Percentiles rank a stretch among this genome's conserved stretches.
Evolutionary conservation across 2,329 filamentous ascomycete genomes (phyloP).

Genomic region (Pseudohalonectria lignicola): DNA sequence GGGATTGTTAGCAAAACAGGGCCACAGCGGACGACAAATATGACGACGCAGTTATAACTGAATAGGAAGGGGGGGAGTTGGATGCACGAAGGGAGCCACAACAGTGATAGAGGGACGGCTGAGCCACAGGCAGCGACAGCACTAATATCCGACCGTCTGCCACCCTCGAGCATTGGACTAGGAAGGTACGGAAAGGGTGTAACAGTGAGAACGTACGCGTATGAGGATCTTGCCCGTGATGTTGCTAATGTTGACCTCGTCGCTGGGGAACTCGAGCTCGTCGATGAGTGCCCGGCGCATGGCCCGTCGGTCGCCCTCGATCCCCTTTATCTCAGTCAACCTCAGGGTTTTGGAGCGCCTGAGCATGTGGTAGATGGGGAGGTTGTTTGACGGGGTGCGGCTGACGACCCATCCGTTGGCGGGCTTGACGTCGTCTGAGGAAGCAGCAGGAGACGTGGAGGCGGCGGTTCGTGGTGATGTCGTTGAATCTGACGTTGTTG

Average conservation of each 20-base stretch:
- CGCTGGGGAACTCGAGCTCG: constrained; percentile 43
- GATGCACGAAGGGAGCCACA: too few relatives aligned
- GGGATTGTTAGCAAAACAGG: too few relatives aligned
- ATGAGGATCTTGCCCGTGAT: constrained; percentile 66
- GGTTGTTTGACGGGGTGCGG: constrained; percentile 58
- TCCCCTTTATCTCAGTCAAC: constrained; percentile 65
- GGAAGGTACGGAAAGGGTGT: too few relatives aligned
- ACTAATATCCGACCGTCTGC: too few relatives aligned
- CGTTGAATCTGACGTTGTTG: background rate
- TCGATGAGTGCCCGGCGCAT: constrained; percentile 53
- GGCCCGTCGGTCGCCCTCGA: constrained; percentile 58
- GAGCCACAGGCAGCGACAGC: too few relatives aligned
- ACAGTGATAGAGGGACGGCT: too few relatives aligned
- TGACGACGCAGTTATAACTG: too few relatives aligned
- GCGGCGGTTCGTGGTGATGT: background rate
- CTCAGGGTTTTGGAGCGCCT: constrained; percentile 69
- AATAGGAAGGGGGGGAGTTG: too few relatives aligned
- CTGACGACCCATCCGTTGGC: constrained; percentile 49
- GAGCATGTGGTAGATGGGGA: constrained; percentile 65
- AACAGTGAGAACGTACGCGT: constrained; percentile 55
- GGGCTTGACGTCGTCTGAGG: constrained; percentile 1
- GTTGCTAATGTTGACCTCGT: constrained; percentile 41
- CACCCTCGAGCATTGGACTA: too few relatives aligned
- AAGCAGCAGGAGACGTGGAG: constrained; percentile 4
- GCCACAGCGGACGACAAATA: too few relatives aligned